Base-by-base conservation (phyloP, 2,329 filamentous ascomycete genomes). In the Colletotrichum lindemuthianum region DNA sequence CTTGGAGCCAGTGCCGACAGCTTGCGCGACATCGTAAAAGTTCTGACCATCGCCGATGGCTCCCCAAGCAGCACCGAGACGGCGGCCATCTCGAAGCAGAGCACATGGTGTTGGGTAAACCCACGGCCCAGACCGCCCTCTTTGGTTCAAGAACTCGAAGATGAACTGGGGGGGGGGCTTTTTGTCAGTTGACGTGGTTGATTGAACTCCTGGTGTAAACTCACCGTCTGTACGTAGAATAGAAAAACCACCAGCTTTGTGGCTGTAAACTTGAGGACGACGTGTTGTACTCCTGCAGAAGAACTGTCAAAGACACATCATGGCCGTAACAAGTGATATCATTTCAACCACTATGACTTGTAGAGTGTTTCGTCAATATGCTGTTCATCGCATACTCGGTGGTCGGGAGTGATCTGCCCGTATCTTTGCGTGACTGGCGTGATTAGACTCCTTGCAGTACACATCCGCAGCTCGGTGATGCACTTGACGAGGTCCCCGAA, bases 331-430 rank as follows among this genome's bases (percentile, higher is more conserved):
- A 12, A 57, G 52, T 3, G 59, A 57, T 11, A 45, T 2, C 0
- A 61, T 61, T 3, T 61, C 59, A 12, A 57, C 50, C 6, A 61
- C 13, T 51, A 61, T 61, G 8, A 61, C 39, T 51, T 61, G 16
- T 9, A 24, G 32, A 4, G 7, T 0, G 8, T 2, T 48, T 0
- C 47, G 53, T 39, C 2, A 2, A 1, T 2, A 8, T 9, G 8
- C 3, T 6, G 16, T 54, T 5, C 0, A 41, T 6, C 2, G 33
- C 48, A 32, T 10, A 49, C 12, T 2, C 10, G 0, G 43, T 33
- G 24, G 24, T 0, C 24, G 12, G 16, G 12, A 33, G 10, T 2
- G 4, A 16, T 32, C 0, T 9, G 56, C 59, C 59, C 59, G 50
- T 1, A 61, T 44, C 8, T 45, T 61, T 0, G 52, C 52, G 34